Percentiles rank a stretch among this genome's conserved stretches.
phyloP scores from a whole-genome alignment of 768 basidiomycete species.

The Mycena rosella region DNA sequence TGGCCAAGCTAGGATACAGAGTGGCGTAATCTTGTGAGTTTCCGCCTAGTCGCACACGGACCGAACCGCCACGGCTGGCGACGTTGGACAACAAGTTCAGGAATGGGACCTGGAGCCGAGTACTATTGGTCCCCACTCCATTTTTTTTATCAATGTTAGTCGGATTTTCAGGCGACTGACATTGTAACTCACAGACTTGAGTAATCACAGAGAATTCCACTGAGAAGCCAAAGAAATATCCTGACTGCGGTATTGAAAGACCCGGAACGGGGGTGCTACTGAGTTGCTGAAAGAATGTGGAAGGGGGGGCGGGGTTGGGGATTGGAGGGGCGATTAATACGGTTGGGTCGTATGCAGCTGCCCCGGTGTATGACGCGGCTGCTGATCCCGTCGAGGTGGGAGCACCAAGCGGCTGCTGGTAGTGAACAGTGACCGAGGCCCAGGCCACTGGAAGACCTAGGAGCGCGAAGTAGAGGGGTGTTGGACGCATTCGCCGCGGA shows the following conservation, averaged over 20 bases:
- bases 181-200: conserved; percentile 49
- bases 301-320: conserved; percentile 32
- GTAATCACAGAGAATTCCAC: conserved; percentile 61
- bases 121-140: conserved; percentile 67
- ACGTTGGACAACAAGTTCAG: conserved; percentile 76
- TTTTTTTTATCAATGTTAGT: conserved; percentile 12
- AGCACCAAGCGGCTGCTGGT: conserved; percentile 29
- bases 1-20: conserved; percentile 53
- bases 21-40: conserved; percentile 72
- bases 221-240: conserved; percentile 55
- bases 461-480: conserved; percentile 24
- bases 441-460: conserved; percentile 26
- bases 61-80: conserved; percentile 64
- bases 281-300: conserved; percentile 35
- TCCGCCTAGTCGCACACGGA: conserved; percentile 72
- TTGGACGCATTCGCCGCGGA: conserved; percentile 28
- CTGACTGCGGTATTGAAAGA: conserved; percentile 38
- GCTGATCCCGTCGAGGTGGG: conserved; percentile 15
- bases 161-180: background rate
- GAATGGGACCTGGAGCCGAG: conserved; percentile 66
- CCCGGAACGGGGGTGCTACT: conserved; percentile 29
- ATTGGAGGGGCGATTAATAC: conserved; percentile 46
- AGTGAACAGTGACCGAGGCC: conserved; percentile 28
- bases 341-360: conserved; percentile 48
- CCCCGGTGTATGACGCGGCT: conserved; percentile 44